Evolutionary conservation across 176 grass and related monocot species (phyloP), one percentile per base, ranked within the genome.

Genomic region (Pontederia paniculata): DNA sequence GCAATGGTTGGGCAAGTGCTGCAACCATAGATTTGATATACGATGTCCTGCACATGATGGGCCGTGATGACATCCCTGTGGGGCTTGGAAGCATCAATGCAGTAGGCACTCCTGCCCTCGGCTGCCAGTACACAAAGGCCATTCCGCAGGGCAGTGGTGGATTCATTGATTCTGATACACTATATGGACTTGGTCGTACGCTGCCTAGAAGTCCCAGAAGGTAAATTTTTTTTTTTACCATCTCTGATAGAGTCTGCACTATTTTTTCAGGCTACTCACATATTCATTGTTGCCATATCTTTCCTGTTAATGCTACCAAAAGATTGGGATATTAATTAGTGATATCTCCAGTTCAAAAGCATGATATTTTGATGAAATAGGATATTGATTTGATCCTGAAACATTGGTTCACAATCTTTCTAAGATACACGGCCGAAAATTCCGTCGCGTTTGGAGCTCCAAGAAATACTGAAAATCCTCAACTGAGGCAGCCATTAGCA

Each of bases 371-470:
- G 7, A 37, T 0, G 28, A 37, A 37, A 37, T 37, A 37, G 28
- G 28, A 37, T 2, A 37, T 37, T 37, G 7, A 37, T 37, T 37
- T 37, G 28, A 37, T 37, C 0, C 28, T 37, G 28, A 37, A 37
- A 37, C 28, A 37, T 37, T 2, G 28, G 28, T 37, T 37, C 28
- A 6, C 28, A 1, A 37, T 6, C 5, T 37, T 55, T n/a, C 50
- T 18, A 19, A 96, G 90, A 52, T 96, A 79, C 54, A 83, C 82
- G 67, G 77, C 82, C 66, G 82, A 89, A 76, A 89, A 96, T 78
- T 89, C 77, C 49, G 68, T 81, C 31, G 62, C 78, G 20, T 58
- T 75, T 54, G 91, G 91, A 14, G 82, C 91, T 63, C 91, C 82
- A 23, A 85, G 82, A 79, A 60, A 89, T 19, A 96, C 82, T 15